Conservation (phyloP, 805 yeast genomes). For the Monosporozyma servazzii region DNA sequence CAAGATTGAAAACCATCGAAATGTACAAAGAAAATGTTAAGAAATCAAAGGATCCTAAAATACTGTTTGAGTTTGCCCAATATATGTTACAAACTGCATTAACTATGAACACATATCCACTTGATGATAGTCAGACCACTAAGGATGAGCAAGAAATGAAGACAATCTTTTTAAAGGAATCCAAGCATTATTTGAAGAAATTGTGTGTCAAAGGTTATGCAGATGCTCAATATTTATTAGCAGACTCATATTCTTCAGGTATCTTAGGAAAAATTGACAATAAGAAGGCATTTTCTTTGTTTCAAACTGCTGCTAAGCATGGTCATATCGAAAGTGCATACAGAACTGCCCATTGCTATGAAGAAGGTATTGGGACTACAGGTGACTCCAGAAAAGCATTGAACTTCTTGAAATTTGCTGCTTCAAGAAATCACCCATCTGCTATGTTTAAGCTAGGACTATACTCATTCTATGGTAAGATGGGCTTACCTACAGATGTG, state of each 20-base stretch:
- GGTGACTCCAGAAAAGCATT: constrained; percentile 81
- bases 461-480: constrained; percentile 70
- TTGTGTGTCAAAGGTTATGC: constrained; percentile 72
- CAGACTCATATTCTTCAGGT: constrained; percentile 82
- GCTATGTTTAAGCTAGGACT: constrained; percentile 91
- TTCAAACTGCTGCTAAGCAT: constrained; percentile 86
- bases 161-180: constrained; percentile 64
- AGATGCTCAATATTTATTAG: constrained; percentile 87
- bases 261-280: constrained; percentile 73
- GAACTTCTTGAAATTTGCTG: constrained; percentile 77
- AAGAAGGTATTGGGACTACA: constrained; percentile 88
- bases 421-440: constrained; percentile 88
- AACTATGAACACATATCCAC: constrained; percentile 42
- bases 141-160: constrained; percentile 29
- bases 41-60: constrained; percentile 73
- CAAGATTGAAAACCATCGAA: constrained; percentile 76
- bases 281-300: constrained; percentile 64
- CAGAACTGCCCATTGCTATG: constrained; percentile 83
- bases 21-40: constrained; percentile 79
- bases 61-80: constrained; percentile 86
- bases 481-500: constrained; percentile 67
- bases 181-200: constrained; percentile 56
- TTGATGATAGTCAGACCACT: constrained; percentile 51
- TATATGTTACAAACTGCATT: constrained; percentile 81
- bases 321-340: constrained; percentile 89